These are phyloP conservation scores for Naganishia vaughanmartiniae DNA, from an alignment of 768 basidiomycete species.

Conservation along the genomic window DNA sequence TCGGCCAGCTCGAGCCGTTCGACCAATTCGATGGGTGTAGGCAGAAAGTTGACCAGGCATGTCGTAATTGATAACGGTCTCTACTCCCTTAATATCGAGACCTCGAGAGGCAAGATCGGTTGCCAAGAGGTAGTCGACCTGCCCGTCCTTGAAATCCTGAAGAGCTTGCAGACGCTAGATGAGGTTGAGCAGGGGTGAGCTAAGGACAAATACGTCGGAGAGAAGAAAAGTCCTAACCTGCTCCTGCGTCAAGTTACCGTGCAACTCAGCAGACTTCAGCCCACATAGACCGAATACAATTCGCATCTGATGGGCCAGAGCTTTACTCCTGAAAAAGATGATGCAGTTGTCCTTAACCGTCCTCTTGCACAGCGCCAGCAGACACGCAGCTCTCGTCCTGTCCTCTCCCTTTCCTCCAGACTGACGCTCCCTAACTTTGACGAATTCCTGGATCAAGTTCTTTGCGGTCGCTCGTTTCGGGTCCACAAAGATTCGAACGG, in stretches of 20 bases:
- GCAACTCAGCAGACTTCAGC: constrained; percentile 85
- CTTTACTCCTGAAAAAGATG: constrained; percentile 94
- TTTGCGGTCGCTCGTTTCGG: constrained; percentile 82
- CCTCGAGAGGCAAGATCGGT: constrained; percentile 94
- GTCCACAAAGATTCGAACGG: constrained; percentile 91
- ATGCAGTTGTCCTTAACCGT: constrained; percentile 81
- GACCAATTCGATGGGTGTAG: constrained; percentile 94
- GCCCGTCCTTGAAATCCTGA: constrained; percentile 78
- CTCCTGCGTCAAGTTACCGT: constrained; percentile 94
- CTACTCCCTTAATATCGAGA: constrained; percentile 94
- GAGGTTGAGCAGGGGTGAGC: neutral
- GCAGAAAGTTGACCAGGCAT: constrained; percentile 91
- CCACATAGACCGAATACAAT: constrained; percentile 74
- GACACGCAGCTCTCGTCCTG: constrained; percentile 49
- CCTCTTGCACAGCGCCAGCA: constrained; percentile 72
- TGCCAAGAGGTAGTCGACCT: constrained; percentile 88
- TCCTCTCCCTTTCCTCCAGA: constrained; percentile 50
- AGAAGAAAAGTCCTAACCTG: constrained; percentile 60
- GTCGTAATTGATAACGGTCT: constrained; percentile 98
- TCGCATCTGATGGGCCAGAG: constrained; percentile 93
- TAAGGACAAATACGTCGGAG: constrained; percentile 20
- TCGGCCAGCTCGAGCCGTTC: constrained; percentile 91
- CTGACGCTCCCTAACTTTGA: constrained; percentile 72
- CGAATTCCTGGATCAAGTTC: constrained; percentile 88
- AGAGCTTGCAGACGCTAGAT: constrained; percentile 79